Conservation (phyloP, 139 green algal genomes). For the Chlamydomonas sphaeroides region DNA sequence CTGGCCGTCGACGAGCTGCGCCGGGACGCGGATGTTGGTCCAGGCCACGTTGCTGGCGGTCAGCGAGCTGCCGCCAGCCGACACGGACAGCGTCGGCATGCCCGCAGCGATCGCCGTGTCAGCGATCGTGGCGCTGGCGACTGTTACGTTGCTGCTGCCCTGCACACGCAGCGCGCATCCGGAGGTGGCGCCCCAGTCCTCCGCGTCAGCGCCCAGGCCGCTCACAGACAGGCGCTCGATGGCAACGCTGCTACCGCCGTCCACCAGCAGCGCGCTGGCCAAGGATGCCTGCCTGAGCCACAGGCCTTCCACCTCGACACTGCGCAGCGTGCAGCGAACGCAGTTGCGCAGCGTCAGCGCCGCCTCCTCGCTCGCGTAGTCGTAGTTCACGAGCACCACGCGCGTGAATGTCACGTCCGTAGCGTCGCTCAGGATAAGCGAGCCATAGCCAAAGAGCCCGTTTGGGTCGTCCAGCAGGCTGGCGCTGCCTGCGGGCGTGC, state of each 20-base stretch:
- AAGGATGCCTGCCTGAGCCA: too few relatives aligned
- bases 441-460: background rate
- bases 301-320: background rate
- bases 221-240: background rate
- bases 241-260: background rate
- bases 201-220: background rate
- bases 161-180: background rate
- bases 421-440: background rate
- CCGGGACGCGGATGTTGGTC: too few relatives aligned
- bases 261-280: background rate
- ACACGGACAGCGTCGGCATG: too few relatives aligned
- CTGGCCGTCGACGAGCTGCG: background rate
- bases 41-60: too few relatives aligned
- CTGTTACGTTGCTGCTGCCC: background rate
- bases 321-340: background rate
- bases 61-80: too few relatives aligned
- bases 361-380: background rate
- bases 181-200: too few relatives aligned
- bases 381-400: background rate
- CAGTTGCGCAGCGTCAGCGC: background rate
- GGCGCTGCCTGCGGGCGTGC: too few relatives aligned
- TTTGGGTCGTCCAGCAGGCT: background rate
- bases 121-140: background rate
- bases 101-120: too few relatives aligned
- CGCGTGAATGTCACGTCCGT: conserved; percentile 12